Evolutionary conservation across 179 eudicot genomes (phyloP).

Genomic region (Actinidia arguta): DNA sequence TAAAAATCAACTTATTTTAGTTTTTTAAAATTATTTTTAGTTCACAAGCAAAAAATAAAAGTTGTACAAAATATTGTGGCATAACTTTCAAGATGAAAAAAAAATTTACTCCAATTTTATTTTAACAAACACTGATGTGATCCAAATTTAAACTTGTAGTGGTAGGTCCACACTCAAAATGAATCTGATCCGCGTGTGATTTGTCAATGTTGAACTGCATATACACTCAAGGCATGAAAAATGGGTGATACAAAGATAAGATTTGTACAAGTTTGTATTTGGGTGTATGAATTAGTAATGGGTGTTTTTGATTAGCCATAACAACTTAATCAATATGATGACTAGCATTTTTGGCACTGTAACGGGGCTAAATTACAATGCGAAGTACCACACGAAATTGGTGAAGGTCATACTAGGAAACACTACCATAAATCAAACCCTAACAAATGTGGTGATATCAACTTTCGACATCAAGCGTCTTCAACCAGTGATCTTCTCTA

Average conservation of each 20-base stretch:
- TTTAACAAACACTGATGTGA: too few species aligned
- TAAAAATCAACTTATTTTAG: too few species aligned
- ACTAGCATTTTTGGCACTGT: constrained; percentile 37
- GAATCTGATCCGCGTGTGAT: neutral
- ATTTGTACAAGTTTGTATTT: neutral
- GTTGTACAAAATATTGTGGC: too few species aligned
- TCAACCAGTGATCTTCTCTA: constrained; percentile 74
- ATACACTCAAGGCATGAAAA: too few species aligned
- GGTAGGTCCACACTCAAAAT: neutral
- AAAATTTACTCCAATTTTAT: too few species aligned
- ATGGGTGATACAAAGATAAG: neutral
- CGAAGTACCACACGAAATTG: constrained; percentile 53
- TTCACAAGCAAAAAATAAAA: too few species aligned
- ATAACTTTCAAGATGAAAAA: too few species aligned
- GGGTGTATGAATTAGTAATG: neutral
- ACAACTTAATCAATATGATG: constrained; percentile 21
- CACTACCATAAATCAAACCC: constrained; percentile 54
- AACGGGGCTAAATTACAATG: constrained; percentile 74
- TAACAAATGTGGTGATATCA: constrained; percentile 79
- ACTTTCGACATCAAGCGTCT: constrained; percentile 76
- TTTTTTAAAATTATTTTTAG: too few species aligned
- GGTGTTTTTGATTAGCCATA: constrained; percentile 28
- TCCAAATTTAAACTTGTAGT: too few species aligned
- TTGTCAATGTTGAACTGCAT: too few species aligned
- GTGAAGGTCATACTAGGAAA: constrained; percentile 47